These are phyloP conservation scores for Lentinula boryana DNA, from an alignment of 768 basidiomycete genomes.

Conservation along the genomic window DNA sequence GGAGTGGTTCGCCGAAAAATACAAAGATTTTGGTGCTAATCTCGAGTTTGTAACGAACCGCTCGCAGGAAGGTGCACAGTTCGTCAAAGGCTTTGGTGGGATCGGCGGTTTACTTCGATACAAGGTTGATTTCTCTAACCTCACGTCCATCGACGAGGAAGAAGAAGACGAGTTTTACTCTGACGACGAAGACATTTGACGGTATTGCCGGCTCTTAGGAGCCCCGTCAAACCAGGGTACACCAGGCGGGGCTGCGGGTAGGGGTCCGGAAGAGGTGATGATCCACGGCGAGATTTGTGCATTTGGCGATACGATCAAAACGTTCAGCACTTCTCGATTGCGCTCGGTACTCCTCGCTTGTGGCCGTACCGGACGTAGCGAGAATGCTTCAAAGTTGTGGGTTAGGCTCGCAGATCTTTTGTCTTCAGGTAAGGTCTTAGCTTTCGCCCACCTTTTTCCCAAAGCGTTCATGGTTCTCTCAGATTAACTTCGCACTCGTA, in stretches of 20 bases:
- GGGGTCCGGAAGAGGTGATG: slow-evolving; percentile 11
- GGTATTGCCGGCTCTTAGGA: slow-evolving; percentile 80
- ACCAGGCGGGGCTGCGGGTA: slow-evolving; percentile 58
- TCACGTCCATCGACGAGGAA: slow-evolving; percentile 68
- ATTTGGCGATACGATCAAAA: background rate
- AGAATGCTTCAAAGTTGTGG: background rate
- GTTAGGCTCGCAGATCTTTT: background rate
- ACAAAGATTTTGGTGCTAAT: slow-evolving; percentile 94
- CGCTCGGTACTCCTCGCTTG: background rate
- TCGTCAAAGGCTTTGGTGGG: slow-evolving; percentile 97
- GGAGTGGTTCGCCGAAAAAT: slow-evolving; percentile 99
- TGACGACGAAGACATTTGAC: slow-evolving; percentile 78
- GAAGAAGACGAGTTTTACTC: slow-evolving; percentile 85
- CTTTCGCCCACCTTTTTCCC: background rate
- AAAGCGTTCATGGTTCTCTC: background rate
- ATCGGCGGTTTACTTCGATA: slow-evolving; percentile 94
- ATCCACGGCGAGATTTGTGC: background rate
- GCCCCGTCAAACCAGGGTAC: slow-evolving; percentile 62
- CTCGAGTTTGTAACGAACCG: slow-evolving; percentile 96
- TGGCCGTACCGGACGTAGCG: background rate
- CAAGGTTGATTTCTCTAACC: slow-evolving; percentile 92
- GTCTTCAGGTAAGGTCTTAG: background rate
- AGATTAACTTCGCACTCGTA: background rate
- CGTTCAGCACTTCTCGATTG: background rate
- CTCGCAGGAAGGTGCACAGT: slow-evolving; percentile 96